Evolutionary conservation across 2,329 filamentous ascomycete genomes (phyloP).

Genomic region (Ophiostoma triangulosporum): DNA sequence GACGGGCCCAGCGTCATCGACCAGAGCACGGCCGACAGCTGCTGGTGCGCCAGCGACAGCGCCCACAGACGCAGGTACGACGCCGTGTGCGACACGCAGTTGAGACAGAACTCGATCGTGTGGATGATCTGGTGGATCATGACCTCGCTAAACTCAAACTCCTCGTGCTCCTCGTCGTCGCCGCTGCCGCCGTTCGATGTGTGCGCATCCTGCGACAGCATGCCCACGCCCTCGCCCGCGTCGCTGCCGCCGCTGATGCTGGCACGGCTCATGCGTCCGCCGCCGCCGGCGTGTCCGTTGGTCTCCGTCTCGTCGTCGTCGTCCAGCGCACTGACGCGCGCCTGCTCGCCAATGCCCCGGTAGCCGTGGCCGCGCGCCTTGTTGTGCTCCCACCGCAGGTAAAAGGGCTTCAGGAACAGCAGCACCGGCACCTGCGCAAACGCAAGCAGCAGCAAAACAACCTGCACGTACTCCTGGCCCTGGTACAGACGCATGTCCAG

Average conservation of each 20-base stretch:
- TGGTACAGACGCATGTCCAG: conserved; percentile 61
- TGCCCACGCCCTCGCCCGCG: conserved; percentile 60
- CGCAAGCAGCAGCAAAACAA: conserved; percentile 67
- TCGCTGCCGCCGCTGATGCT: conserved; percentile 43
- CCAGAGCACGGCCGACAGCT: conserved; percentile 92
- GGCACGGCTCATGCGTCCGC: conserved; percentile 18
- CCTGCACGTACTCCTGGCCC: conserved; percentile 64
- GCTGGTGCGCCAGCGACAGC: conserved; percentile 90
- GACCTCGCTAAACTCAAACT: conserved; percentile 92
- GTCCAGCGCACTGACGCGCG: conserved; percentile 75
- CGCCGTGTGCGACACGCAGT: conserved; percentile 96
- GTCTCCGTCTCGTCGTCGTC: conserved; percentile 65
- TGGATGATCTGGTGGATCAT: conserved; percentile 99
- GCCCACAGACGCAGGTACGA: conserved; percentile 99
- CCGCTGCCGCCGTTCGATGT: conserved; percentile 24
- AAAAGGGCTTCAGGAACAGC: conserved; percentile 90
- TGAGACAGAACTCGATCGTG: conserved; percentile 97
- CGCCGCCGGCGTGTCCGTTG: conserved; percentile 29
- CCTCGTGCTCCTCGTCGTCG: conserved; percentile 62
- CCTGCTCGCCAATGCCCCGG: conserved; percentile 80
- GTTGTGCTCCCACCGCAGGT: conserved; percentile 89
- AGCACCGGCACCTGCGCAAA: conserved; percentile 78
- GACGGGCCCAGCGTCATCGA: conserved; percentile 80
- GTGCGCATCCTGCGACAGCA: conserved; percentile 63
- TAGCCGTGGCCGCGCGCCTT: conserved; percentile 77